These are phyloP conservation scores for Arabidopsis lyrata DNA, from an alignment of 441 rosid species.

Conservation along the genomic window DNA sequence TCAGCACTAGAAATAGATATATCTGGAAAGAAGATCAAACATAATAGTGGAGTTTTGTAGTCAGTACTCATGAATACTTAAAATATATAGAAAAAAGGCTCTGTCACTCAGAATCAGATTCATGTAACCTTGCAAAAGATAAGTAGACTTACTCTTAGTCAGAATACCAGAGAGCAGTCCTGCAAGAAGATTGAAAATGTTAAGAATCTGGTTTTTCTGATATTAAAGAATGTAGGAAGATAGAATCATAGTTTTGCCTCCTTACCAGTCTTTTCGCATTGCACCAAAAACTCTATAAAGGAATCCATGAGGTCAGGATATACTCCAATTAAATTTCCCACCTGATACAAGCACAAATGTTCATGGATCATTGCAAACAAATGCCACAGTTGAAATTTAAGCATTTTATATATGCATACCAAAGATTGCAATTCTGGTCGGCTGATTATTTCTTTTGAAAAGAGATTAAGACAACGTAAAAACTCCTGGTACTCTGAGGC, in stretches of 20 bases:
- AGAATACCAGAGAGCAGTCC: conserved; percentile 89
- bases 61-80: not conserved
- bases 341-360: conserved; percentile 57
- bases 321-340: conserved; percentile 78
- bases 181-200: conserved; percentile 51
- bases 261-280: conserved; percentile 88
- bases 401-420: conserved; percentile 63
- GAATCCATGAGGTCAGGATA: conserved; percentile 91
- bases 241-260: conserved; percentile 20
- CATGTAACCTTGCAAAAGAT: conserved; percentile 1
- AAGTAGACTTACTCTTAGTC: conserved; percentile 79
- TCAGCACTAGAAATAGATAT: not conserved
- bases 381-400: conserved; percentile 29
- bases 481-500: conserved; percentile 82
- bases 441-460: conserved; percentile 80
- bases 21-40: conserved; percentile 7
- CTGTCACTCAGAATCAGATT: not conserved
- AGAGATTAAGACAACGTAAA: conserved; percentile 86
- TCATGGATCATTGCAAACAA: conserved; percentile 26
- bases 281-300: conserved; percentile 80
- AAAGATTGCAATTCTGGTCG: conserved; percentile 79
- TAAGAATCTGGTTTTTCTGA: not conserved
- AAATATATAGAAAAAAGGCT: not conserved
- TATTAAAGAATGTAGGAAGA: not conserved
- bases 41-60: not conserved